Evolutionary conservation across 306 rosid species (phyloP).

Genomic region (Comarum palustre): DNA sequence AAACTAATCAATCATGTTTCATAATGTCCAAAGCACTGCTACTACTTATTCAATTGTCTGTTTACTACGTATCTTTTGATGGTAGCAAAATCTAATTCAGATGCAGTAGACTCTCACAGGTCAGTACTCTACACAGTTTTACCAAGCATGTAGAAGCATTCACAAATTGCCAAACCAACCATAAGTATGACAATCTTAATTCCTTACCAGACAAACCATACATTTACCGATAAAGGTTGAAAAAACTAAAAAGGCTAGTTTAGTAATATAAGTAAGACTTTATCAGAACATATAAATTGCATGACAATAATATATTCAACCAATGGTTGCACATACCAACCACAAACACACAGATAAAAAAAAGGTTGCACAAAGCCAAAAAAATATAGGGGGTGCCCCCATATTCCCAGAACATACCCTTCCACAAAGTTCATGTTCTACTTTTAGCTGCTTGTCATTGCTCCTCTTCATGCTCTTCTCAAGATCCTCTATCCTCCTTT

Average conservation of each 20-base stretch:
- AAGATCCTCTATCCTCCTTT: conserved; percentile 73
- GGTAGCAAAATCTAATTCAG: neutral
- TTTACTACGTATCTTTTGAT: neutral
- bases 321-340: neutral
- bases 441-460: conserved; percentile 91
- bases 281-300: neutral
- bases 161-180: neutral
- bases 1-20: neutral
- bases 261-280: neutral
- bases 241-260: neutral
- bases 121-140: neutral
- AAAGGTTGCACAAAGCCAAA: neutral
- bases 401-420: conserved; percentile 49
- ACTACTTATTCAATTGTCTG: neutral
- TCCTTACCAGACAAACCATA: neutral
- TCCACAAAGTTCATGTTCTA: conserved; percentile 80
- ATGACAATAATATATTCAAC: neutral
- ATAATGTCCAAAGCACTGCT: too few species aligned
- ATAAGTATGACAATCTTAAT: neutral
- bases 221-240: neutral
- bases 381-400: neutral
- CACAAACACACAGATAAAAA: neutral
- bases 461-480: conserved; percentile 99
- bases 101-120: neutral
- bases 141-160: neutral